Base-by-base conservation (phyloP, 768 basidiomycete genomes). In the Tulasnella sp. region DNA sequence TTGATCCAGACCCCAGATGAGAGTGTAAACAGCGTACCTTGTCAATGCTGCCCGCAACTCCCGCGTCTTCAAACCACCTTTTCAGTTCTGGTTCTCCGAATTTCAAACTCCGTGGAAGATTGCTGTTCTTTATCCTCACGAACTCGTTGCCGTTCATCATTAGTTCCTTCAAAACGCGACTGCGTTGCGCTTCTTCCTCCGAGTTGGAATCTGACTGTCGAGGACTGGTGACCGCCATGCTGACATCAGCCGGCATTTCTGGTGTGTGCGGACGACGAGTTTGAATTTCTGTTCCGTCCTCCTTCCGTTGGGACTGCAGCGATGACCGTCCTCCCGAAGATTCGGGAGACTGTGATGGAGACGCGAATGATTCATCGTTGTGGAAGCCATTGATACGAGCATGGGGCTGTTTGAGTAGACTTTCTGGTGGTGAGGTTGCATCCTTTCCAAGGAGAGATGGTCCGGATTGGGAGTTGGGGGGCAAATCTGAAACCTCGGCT, bases 81-180 rank as follows among this genome's bases (percentile, higher is more conserved):
- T 56, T 72, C 31, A 78, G 24, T 24, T 78, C 77, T 3, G 62
- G 27, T 10, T 78, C 77, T 21, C 34, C 52, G 24, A 78, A 78
- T 24, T 68, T 78, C 58, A 62, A 40, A 71, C 77, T 56, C 87
- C 88, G 73, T 88, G 86, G 48, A 87, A 84, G 83, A 86, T 86
- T 8, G 84, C 85, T 80, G 2, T 86, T 87, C 76, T 89, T 89
- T 18, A 95, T 85, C 80, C 87, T 88, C 62, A 94, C 87, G 85
- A 94, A 89, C 21, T 93, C 92, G 81, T 87, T 87, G 73, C 90
- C 91, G 80, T 92, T 94, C 84, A 86, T 86, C 81, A 88, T 87
- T 58, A 95, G 87, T 82, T 86, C 88, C 48, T 89, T 81, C 9
- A 92, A 87, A 44, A 72, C 86, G 9, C n/a, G 62, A 18, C 62